phyloP scores from a whole-genome alignment of 1,139 yeast species.

The Meyerozyma carpophila region DNA sequence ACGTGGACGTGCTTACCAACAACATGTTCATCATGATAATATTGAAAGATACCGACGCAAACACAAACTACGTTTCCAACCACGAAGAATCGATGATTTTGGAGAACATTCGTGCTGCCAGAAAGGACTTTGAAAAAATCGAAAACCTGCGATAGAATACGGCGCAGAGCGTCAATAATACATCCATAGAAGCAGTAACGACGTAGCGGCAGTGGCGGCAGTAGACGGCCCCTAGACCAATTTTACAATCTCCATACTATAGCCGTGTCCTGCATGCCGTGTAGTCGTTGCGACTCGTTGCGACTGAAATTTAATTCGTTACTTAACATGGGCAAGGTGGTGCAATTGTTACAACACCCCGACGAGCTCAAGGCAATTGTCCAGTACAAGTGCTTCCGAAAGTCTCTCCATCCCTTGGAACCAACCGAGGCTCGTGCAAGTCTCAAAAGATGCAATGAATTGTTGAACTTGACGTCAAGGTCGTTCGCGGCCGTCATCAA shows the following conservation, averaged over 20 bases:
- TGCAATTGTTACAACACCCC: conserved; percentile 66
- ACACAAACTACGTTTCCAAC: conserved; percentile 25
- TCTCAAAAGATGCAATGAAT: conserved; percentile 61
- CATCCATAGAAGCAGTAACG: too few relatives aligned
- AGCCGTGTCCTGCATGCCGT: too few relatives aligned
- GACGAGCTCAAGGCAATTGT: conserved; percentile 63
- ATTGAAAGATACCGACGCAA: conserved; percentile 31
- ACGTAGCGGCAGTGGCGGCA: too few relatives aligned
- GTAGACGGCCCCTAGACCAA: too few relatives aligned
- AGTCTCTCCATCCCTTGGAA: conserved; percentile 51
- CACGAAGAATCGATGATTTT: conserved; percentile 60
- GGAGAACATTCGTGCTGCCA: conserved; percentile 63
- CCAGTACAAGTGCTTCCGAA: conserved; percentile 52
- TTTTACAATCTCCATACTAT: too few relatives aligned
- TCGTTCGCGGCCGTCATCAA: conserved; percentile 89
- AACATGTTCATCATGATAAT: conserved; percentile 77
- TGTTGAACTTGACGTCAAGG: conserved; percentile 70
- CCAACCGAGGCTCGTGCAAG: conserved; percentile 37
- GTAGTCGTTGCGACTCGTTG: neutral
- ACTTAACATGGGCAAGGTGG: conserved; percentile 55
- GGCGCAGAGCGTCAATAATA: conserved; percentile 1
- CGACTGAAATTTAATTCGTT: neutral
- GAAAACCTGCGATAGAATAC: conserved; percentile 20
- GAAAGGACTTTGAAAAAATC: conserved; percentile 61
- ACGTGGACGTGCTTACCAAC: conserved; percentile 62